These are phyloP conservation scores for Fraxinus albicans DNA, from an alignment of 305 asterid genomes.

Conservation along the genomic window DNA sequence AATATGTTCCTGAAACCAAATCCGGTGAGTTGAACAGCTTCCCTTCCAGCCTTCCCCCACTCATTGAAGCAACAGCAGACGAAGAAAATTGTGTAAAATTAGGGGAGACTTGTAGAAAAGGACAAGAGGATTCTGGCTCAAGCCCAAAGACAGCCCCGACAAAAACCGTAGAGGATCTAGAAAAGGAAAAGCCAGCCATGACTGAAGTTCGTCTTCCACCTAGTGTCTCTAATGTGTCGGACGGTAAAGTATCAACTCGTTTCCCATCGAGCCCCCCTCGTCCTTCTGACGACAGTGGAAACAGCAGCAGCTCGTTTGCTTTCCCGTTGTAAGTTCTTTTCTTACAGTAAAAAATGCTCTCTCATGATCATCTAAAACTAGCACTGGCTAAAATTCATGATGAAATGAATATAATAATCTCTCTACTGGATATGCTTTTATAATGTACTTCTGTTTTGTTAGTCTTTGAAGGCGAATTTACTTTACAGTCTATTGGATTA, in stretches of 20 bases:
- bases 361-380: neutral
- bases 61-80: neutral
- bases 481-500: neutral
- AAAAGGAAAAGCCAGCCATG: conserved; percentile 15
- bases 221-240: conserved; percentile 21
- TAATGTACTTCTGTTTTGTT: neutral
- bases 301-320: conserved; percentile 70
- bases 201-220: conserved; percentile 25
- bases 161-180: conserved; percentile 17
- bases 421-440: neutral
- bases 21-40: conserved; percentile 34
- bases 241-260: conserved; percentile 20
- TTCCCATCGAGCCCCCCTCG: conserved; percentile 42
- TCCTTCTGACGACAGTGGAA: conserved; percentile 61
- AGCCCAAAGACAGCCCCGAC: conserved; percentile 12
- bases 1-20: conserved; percentile 32
- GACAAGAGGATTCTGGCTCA: neutral
- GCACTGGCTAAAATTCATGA: neutral
- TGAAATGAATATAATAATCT: neutral
- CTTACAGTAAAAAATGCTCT: neutral
- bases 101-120: conserved; percentile 24
- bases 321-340: conserved; percentile 73
- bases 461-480: neutral
- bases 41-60: conserved; percentile 16
- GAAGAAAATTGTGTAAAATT: conserved; percentile 38